These are phyloP conservation scores for Thyridium curvatum DNA, from an alignment of 2,329 filamentous ascomycete species.

Conservation along the genomic window DNA sequence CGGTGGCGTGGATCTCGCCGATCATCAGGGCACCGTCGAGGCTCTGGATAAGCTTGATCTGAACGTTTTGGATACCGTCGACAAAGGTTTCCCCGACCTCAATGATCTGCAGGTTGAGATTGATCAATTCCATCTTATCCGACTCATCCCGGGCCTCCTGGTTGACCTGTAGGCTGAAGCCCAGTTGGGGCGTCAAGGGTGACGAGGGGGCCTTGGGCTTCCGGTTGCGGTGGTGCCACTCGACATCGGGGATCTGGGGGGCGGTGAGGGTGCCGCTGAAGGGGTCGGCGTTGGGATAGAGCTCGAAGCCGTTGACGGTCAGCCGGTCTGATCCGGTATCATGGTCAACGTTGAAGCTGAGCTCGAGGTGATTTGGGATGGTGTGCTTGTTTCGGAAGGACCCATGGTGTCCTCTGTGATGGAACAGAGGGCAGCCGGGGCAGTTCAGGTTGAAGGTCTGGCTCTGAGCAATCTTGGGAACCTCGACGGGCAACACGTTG, in stretches of 20 bases:
- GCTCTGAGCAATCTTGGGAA: constrained; percentile 24
- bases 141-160: constrained; percentile 41
- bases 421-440: constrained; percentile 39
- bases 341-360: constrained; percentile 49
- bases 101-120: constrained; percentile 51
- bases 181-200: constrained; percentile 29
- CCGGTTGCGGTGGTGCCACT: constrained; percentile 18
- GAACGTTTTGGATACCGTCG: constrained; percentile 46
- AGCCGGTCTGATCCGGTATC: constrained; percentile 37
- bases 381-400: constrained; percentile 13
- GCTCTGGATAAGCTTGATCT: constrained; percentile 57
- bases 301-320: constrained; percentile 52
- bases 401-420: constrained; percentile 21
- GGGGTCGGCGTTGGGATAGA: constrained; percentile 49
- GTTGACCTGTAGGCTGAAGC: constrained; percentile 39
- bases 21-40: constrained; percentile 49
- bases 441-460: constrained; percentile 45
- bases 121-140: constrained; percentile 44
- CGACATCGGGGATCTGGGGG: constrained; percentile 31
- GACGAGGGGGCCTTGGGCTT: constrained; percentile 3
- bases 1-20: constrained; percentile 25
- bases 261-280: constrained; percentile 37
- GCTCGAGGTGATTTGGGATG: constrained; percentile 33
- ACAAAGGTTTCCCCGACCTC: constrained; percentile 53
- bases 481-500: constrained; percentile 30